A percentile compares a stretch with the other conserved stretches of the same genome.
Conservation (phyloP, 176 grass and related monocot species). For the Zizania latifolia region DNA sequence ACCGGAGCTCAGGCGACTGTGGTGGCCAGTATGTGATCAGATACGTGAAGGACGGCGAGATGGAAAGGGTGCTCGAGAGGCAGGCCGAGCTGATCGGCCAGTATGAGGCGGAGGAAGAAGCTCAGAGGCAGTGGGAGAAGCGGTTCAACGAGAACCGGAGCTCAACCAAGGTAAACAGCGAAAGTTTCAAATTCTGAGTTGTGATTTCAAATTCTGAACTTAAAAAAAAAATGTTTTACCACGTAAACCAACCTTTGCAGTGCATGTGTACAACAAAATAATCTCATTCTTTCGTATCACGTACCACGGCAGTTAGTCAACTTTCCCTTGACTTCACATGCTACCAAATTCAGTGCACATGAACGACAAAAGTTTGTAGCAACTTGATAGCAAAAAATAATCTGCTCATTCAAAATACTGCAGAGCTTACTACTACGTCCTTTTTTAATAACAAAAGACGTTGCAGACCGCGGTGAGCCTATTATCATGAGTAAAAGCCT, state of each 20-base stretch:
- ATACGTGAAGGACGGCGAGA: slow-evolving; percentile 46
- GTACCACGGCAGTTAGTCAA: neutral
- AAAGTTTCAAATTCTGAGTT: too few species aligned
- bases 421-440: too few species aligned
- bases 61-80: slow-evolving; percentile 78
- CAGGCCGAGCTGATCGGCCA: slow-evolving; percentile 81
- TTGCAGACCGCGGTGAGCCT: neutral
- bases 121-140: slow-evolving; percentile 84
- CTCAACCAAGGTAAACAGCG: slow-evolving; percentile 36
- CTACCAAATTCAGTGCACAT: neutral
- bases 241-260: neutral
- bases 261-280: neutral
- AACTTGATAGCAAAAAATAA: neutral
- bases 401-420: neutral
- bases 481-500: neutral
- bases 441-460: too few species aligned
- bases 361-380: neutral
- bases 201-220: neutral
- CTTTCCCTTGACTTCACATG: neutral
- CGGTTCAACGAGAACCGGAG: slow-evolving; percentile 46
- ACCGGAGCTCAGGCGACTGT: slow-evolving; percentile 18
- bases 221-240: neutral
- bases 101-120: slow-evolving; percentile 69
- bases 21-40: slow-evolving; percentile 39
- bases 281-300: neutral